These are phyloP conservation scores for Moniliophthora roreri DNA, from an alignment of 1,284 basidiomycete genomes.

Conservation along the genomic window DNA sequence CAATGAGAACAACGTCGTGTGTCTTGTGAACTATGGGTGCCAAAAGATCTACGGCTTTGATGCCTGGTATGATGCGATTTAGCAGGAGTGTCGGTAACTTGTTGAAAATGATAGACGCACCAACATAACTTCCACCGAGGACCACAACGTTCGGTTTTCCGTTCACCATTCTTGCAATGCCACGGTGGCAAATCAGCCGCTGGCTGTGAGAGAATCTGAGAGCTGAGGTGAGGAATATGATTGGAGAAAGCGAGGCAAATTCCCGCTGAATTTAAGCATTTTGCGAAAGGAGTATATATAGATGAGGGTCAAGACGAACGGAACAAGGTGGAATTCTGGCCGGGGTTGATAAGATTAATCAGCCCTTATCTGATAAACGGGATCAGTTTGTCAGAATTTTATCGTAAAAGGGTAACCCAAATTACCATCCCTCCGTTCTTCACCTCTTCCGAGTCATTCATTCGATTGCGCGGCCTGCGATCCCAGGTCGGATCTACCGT, in stretches of 20 bases:
- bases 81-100: not conserved
- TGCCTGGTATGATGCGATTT: slow-evolving; percentile 9
- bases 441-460: too few species aligned
- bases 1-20: slow-evolving; percentile 39
- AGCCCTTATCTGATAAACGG: not conserved
- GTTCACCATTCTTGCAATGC: not conserved
- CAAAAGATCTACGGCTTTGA: slow-evolving; percentile 31
- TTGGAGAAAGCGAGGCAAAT: not conserved
- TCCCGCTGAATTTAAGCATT: not conserved
- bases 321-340: not conserved
- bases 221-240: not conserved
- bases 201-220: not conserved
- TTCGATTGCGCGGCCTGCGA: too few species aligned
- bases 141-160: slow-evolving; percentile 22
- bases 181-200: not conserved
- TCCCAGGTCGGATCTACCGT: too few species aligned
- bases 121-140: slow-evolving; percentile 26
- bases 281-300: not conserved
- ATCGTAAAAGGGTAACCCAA: not conserved
- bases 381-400: not conserved
- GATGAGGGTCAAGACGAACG: not conserved
- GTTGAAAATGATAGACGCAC: slow-evolving; percentile 8
- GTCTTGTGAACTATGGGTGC: slow-evolving; percentile 33
- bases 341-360: not conserved
- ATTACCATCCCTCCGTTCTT: too few species aligned